These are phyloP conservation scores for Paramecium primaurelia DNA, from an alignment of 73 alveolate genomes.

Conservation along the genomic window DNA sequence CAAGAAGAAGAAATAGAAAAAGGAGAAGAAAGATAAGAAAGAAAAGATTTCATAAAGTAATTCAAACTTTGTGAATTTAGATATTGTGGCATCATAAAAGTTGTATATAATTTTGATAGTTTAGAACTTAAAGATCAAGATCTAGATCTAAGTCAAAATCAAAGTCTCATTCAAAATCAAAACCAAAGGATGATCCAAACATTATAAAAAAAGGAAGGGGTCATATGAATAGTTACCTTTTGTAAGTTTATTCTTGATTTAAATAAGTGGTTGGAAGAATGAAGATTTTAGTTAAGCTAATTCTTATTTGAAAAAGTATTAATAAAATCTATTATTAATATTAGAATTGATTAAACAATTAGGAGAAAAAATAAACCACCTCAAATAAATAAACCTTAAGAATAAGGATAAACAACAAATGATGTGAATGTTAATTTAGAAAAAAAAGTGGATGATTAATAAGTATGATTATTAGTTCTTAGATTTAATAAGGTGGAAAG, in stretches of 20 bases:
- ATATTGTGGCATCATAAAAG: background rate
- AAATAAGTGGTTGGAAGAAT: constrained; percentile 39
- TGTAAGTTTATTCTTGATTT: background rate
- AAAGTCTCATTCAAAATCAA: background rate
- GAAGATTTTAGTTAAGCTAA: constrained; percentile 6
- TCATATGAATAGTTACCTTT: background rate
- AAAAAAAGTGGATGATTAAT: background rate
- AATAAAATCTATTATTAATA: background rate
- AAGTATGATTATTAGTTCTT: background rate
- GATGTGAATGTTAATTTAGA: constrained; percentile 11
- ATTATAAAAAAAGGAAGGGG: constrained; percentile 32
- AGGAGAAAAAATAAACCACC: background rate
- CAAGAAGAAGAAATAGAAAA: background rate
- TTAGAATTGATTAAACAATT: background rate
- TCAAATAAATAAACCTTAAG: background rate
- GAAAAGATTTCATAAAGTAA: background rate
- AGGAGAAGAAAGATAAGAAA: background rate
- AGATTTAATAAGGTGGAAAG: background rate
- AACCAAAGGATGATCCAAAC: background rate
- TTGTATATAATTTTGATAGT: background rate
- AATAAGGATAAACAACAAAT: background rate
- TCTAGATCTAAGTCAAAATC: constrained; percentile 28
- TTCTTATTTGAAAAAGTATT: background rate
- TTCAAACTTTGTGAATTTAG: constrained; percentile 1
- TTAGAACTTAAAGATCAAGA: background rate